Base-by-base conservation (phyloP, 768 basidiomycete species). In the Clathrus columnatus region DNA sequence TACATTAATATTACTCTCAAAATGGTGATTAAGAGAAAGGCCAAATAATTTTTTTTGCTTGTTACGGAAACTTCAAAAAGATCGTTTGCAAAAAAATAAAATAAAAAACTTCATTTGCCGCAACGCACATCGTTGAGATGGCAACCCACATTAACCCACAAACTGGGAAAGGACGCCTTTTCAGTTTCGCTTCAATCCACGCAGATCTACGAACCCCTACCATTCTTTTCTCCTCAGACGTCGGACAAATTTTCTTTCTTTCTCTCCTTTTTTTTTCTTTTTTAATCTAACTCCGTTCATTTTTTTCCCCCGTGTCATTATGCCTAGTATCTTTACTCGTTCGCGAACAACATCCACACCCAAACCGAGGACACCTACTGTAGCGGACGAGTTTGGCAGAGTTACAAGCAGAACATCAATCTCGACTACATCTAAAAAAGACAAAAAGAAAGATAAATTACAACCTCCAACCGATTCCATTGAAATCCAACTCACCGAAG, bases 321-420 rank as follows among this genome's bases (percentile, higher is more conserved):
- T 87, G 84, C 83, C 79, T 73, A 84, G 81, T 68, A 65, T 86
- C 70, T 87, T 87, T 70, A 84, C 85, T 67, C 80, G 84, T 62
- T 66, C 81, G 59, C 78, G 85, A 51, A 84, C 83, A 48, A 75
- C 72, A 54, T 84, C 84, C 20, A 77, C 78, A 2, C 71, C 80
- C 32, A 66, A 62, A 65, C 45, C 61, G 23, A 51, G 58, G 45
- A 29, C 60, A 30, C 48, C 27, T 44, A 36, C 62, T 57, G 54
- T 61, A 58, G 69, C 69, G 59, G 85, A 87, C 70, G 85, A 87
- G 72, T 85, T 87, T 59, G 85, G 85, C 48, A 72, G 81, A 50
- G 73, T 82, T 56, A 62, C 70, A 53, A 78, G 76, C 72, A 73
- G 73, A 54, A 66, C 65, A 60, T 73, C 77, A 41, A 65, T 63